A percentile compares a stretch with the other conserved stretches of the same genome.
phyloP scores from a whole-genome alignment of 139 green algal genomes.

The Chlorella sp. region DNA sequence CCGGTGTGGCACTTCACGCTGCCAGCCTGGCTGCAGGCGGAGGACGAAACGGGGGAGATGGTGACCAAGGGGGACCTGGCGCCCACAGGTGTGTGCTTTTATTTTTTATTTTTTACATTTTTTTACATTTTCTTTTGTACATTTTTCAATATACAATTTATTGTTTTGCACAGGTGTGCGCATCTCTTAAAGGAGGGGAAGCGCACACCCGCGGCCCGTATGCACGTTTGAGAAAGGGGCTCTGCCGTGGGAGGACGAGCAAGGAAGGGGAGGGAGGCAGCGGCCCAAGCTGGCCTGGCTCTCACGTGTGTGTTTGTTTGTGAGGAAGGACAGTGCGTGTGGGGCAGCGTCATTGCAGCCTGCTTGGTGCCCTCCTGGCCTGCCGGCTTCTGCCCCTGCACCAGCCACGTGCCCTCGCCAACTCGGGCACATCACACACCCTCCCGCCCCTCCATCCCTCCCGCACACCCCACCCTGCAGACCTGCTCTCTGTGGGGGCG shows the following conservation, averaged over 20 bases:
- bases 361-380: too few relatives aligned
- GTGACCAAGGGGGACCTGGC: slow-evolving; percentile 42
- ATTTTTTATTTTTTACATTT: too few relatives aligned
- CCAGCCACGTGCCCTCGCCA: too few relatives aligned
- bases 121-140: too few relatives aligned
- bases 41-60: slow-evolving; percentile 57
- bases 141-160: too few relatives aligned
- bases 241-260: not conserved
- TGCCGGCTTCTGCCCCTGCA: too few relatives aligned
- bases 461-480: slow-evolving; percentile 8
- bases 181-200: too few relatives aligned
- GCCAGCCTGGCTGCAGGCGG: slow-evolving; percentile 51
- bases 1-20: slow-evolving; percentile 55
- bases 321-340: too few relatives aligned
- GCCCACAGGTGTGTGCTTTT: slow-evolving; percentile 38
- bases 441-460: not conserved
- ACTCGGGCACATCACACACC: not conserved
- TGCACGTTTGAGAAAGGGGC: too few relatives aligned
- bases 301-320: not conserved
- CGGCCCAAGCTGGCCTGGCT: not conserved
- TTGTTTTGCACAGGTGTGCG: too few relatives aligned
- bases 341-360: too few relatives aligned
- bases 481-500: slow-evolving; percentile 37
- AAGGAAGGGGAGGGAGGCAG: not conserved
- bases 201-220: too few relatives aligned